Conservation (phyloP, 176 grass and related monocot species). For the Avena sativa region DNA sequence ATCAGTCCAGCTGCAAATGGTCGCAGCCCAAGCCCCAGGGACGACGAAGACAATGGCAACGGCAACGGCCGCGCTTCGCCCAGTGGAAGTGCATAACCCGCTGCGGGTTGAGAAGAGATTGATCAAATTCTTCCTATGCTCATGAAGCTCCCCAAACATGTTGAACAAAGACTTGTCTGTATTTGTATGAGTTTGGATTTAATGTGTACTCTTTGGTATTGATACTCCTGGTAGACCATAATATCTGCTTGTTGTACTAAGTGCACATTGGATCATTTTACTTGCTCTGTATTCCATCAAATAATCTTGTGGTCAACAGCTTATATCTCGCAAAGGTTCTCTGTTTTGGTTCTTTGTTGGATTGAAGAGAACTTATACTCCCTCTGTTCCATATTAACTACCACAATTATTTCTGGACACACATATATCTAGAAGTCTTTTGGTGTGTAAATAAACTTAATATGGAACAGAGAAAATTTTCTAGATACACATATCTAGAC, state of each 20-base stretch:
- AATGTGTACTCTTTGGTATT: background rate
- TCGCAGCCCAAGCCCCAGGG: constrained; percentile 67
- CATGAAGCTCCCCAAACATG: constrained; percentile 21
- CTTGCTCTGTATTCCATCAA: background rate
- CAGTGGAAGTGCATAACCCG: constrained; percentile 55
- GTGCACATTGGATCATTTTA: constrained; percentile 35
- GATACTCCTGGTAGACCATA: constrained; percentile 23
- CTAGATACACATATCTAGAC: too few species aligned
- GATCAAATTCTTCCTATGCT: background rate
- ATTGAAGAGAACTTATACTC: too few species aligned
- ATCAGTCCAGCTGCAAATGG: constrained; percentile 71
- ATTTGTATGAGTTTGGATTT: constrained; percentile 18
- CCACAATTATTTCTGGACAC: too few species aligned
- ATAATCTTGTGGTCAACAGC: background rate
- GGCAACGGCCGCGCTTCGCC: constrained; percentile 33
- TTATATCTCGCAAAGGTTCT: background rate
- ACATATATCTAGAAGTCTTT: too few species aligned
- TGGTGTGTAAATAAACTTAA: too few species aligned
- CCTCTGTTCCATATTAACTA: too few species aligned
- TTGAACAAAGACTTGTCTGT: background rate
- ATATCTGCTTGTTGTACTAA: constrained; percentile 13
- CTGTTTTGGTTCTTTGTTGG: too few species aligned
- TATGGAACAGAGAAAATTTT: too few species aligned
- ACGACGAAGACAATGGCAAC: constrained; percentile 49
- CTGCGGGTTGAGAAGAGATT: background rate